Base-by-base conservation (phyloP, 2,329 filamentous ascomycete genomes). In the Blumeriella jaapii region DNA sequence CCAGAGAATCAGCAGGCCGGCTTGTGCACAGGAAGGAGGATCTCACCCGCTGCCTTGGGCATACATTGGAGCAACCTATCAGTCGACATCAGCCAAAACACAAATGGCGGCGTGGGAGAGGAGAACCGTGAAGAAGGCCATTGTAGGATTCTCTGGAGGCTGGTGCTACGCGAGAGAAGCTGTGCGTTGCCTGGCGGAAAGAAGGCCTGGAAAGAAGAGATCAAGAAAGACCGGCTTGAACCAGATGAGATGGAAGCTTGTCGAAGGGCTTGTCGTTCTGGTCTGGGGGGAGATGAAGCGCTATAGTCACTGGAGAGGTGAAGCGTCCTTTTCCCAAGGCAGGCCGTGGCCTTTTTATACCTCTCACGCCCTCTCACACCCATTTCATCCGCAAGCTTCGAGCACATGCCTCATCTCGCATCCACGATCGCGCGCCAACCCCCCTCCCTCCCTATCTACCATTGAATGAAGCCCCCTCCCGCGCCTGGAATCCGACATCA, bases 281-380 rank as follows among this genome's bases (percentile, higher is more conserved):
- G 6, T 9, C 2, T 19, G 6, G 9, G 16, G 14, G 17, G 8
- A 4, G 23, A 19, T 20, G 6, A 17, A 14, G 16, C 13, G 12
- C 15, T 23, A 26, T 24, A 15, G 13, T 29, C 15, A 8, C 18
- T 35, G 18, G 4, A 4, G 10, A n/a, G 16, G 17, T 10, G 6
- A 15, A 16, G n/a, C 25, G 2, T 13, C n/a, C n/a, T 8, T 3
- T 20, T 2, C 5, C 23, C 6, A 13, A 34, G 31, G 17, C 17
- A 34, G 13, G 15, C 19, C 26, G 13, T 13, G 18, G 5, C n/a
- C 33, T 29, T 17, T 19, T 35, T 35, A 35, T 35, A 35, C 33
- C 23, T 29, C 26, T 16, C 5, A 9, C 3, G 3, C 7, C 22
- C 22, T 24, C 12, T 8, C 22, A 4, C 22, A 10, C 7, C 3